Conservation (phyloP, 106 monocot species). For the Xerophyta viscosa region DNA sequence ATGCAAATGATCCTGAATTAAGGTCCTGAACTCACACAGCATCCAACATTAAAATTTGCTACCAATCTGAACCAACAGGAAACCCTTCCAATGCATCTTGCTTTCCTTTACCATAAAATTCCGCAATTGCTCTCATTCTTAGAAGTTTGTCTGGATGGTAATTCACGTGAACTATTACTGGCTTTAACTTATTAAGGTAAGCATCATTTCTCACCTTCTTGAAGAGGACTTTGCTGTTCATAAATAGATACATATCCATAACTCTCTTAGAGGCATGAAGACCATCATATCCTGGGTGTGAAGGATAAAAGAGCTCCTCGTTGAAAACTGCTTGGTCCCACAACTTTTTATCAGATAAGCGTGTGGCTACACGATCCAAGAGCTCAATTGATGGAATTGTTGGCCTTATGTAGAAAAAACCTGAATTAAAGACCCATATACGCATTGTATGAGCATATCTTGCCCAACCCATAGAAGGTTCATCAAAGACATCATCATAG, state of each 20-base stretch:
- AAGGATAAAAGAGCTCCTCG: conserved; percentile 86
- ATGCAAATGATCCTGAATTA: no score
- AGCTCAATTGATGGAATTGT: conserved; percentile 87
- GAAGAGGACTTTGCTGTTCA: conserved; percentile 98
- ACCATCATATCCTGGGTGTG: conserved; percentile 79
- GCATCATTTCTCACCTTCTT: conserved; percentile 70
- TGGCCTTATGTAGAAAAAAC: conserved; percentile 88
- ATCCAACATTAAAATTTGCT: background rate
- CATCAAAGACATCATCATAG: conserved; percentile 83
- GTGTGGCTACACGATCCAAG: conserved; percentile 75
- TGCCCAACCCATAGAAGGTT: conserved; percentile 90
- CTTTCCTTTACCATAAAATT: conserved; percentile 70
- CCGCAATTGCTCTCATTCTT: conserved; percentile 87
- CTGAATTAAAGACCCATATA: conserved; percentile 97
- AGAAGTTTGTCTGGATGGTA: conserved; percentile 72
- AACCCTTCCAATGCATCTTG: conserved; percentile 55
- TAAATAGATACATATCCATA: conserved; percentile 93
- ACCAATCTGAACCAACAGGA: conserved; percentile 62
- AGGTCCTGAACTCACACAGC: no score
- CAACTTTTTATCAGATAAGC: conserved; percentile 34
- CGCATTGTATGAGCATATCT: conserved; percentile 91
- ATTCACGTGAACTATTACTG: conserved; percentile 70
- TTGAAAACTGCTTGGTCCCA: conserved; percentile 99
- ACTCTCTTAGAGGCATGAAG: conserved; percentile 81
- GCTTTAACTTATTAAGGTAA: conserved; percentile 42